A percentile compares a stretch with the other conserved stretches of the same genome.
phyloP scores from a whole-genome alignment of 208 protist genomes.

The Novymonas esmeraldas region DNA sequence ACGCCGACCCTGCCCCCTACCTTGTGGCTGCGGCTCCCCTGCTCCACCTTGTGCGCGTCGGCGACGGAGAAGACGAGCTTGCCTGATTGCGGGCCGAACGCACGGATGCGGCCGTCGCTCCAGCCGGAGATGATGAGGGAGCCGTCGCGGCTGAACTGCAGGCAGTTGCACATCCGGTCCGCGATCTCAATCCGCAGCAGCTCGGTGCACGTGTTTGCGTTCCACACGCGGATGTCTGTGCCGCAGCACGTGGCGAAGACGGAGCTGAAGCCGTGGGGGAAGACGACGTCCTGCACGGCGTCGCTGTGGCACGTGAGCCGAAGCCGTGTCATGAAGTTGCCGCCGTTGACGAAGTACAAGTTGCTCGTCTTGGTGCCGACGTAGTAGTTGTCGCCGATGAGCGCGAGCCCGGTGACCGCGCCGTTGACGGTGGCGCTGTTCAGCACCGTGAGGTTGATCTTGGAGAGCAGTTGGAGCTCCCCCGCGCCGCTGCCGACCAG shows the following conservation, averaged over 20 bases:
- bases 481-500: conserved; percentile 93
- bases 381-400: conserved; percentile 85
- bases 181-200: conserved; percentile 95
- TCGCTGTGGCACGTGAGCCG: conserved; percentile 94
- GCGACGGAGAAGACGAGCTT: conserved; percentile 96
- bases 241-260: conserved; percentile 96
- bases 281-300: conserved; percentile 94
- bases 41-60: conserved; percentile 94
- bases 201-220: conserved; percentile 88
- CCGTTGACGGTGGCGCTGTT: conserved; percentile 72
- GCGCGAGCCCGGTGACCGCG: conserved; percentile 85
- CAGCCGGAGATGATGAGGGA: conserved; percentile 93
- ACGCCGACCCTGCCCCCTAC: conserved; percentile 68
- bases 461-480: conserved; percentile 86
- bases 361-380: conserved; percentile 89
- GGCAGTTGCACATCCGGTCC: conserved; percentile 92
- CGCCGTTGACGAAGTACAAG: conserved; percentile 92
- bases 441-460: conserved; percentile 88
- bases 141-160: conserved; percentile 93
- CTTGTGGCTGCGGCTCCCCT: conserved; percentile 55
- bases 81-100: conserved; percentile 95
- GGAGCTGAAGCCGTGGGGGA: conserved; percentile 91
- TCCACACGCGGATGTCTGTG: conserved; percentile 96
- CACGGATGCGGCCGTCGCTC: conserved; percentile 95
- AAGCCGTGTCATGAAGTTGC: conserved; percentile 90